Conservation (phyloP, 1,284 basidiomycete species). For the Termitomyces sp. region DNA sequence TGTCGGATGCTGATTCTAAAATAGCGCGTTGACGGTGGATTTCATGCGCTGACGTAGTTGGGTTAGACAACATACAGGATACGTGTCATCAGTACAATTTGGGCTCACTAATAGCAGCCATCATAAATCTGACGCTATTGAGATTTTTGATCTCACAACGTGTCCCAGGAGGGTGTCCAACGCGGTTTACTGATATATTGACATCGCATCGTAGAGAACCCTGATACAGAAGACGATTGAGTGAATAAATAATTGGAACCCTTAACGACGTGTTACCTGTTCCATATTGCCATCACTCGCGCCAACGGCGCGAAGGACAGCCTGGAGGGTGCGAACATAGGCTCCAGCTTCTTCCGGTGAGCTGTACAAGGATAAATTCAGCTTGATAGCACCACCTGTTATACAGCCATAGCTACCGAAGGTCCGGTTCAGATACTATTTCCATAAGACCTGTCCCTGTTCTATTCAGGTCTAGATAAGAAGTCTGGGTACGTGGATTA, state of each 20-base stretch:
- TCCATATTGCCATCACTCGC: conserved; percentile 98
- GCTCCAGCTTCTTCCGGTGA: conserved; percentile 89
- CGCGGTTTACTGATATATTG: conserved; percentile 84
- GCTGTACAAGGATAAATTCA: conserved; percentile 31
- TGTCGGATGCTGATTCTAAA: conserved; percentile 33
- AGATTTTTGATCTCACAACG: conserved; percentile 98
- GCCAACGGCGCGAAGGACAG: conserved; percentile 77
- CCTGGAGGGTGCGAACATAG: conserved; percentile 85
- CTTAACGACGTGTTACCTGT: conserved; percentile 46
- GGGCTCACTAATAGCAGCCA: conserved; percentile 77
- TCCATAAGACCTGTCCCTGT: conserved; percentile 91
- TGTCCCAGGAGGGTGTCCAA: conserved; percentile 67
- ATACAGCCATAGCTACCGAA: conserved; percentile 50
- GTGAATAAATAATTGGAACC: not conserved
- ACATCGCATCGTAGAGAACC: conserved; percentile 94
- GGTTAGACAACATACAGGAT: not conserved
- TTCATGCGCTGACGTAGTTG: conserved; percentile 47
- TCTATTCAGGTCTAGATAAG: conserved; percentile 85
- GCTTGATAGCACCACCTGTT: not conserved
- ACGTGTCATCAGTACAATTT: conserved; percentile 2
- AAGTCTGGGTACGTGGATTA: conserved; percentile 48
- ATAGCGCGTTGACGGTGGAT: conserved; percentile 66
- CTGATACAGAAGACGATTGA: conserved; percentile 34
- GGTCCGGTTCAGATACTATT: conserved; percentile 93
- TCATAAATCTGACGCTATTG: conserved; percentile 86